Conservation (phyloP, 1,284 basidiomycete genomes). For the Leccinum pallidistipes region DNA sequence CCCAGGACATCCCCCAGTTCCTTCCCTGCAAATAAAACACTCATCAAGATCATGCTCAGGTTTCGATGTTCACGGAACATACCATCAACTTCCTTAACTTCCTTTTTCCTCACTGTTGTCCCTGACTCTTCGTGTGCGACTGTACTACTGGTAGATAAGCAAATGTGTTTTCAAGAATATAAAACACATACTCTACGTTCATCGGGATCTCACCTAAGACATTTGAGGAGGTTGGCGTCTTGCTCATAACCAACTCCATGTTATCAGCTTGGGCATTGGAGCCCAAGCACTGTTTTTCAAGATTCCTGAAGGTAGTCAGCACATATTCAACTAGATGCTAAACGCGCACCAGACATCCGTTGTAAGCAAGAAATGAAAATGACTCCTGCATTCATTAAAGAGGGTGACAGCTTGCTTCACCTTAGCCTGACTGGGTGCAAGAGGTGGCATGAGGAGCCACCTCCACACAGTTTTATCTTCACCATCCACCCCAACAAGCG, state of each 20-base stretch:
- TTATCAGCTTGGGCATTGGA: not conserved
- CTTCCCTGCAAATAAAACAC: not conserved
- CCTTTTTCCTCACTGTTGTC: not conserved
- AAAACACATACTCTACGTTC: not conserved
- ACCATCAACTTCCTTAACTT: not conserved
- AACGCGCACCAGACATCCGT: not conserved
- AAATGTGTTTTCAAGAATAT: not conserved
- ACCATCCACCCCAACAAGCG: not conserved
- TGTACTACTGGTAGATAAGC: not conserved
- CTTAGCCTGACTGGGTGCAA: not conserved
- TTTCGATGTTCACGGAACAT: not conserved
- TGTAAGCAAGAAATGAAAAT: not conserved
- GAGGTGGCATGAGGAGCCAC: not conserved
- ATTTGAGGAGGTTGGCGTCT: not conserved
- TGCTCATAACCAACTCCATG: not conserved
- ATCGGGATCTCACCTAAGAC: not conserved
- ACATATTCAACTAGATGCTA: not conserved
- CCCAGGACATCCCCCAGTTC: not conserved
- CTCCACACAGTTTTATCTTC: not conserved
- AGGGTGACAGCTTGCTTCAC: conserved; percentile 4
- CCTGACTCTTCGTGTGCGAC: not conserved
- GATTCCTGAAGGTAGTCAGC: not conserved
- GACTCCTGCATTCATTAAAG: conserved; percentile 1
- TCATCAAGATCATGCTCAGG: not conserved
- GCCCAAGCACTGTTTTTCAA: not conserved